Evolutionary conservation across 768 basidiomycete genomes (phyloP).

Genomic region (Rhizopogon salebrosus): DNA sequence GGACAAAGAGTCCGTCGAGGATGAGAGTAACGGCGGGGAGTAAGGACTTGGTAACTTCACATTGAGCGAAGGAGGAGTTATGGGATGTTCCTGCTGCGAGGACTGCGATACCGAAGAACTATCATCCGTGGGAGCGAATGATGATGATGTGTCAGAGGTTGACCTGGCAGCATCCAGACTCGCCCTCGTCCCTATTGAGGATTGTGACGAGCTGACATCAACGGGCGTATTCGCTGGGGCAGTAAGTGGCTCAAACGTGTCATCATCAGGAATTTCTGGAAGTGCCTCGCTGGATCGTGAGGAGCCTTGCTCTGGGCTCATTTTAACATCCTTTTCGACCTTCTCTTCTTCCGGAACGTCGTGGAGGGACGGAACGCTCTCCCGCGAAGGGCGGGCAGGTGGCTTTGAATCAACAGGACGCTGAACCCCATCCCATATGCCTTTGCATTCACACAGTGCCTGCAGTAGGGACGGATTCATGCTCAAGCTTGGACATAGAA

Average conservation of each 20-base stretch:
- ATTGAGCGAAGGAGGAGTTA: conserved; percentile 30
- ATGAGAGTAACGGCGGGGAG: conserved; percentile 47
- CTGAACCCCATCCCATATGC: conserved; percentile 50
- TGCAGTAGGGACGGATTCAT: conserved; percentile 73
- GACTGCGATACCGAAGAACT: conserved; percentile 28
- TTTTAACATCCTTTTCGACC: conserved; percentile 1
- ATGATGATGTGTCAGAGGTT: conserved; percentile 18
- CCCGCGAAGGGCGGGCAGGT: background rate
- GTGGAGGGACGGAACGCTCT: background rate
- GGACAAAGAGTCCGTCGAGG: conserved; percentile 56
- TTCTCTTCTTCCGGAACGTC: background rate
- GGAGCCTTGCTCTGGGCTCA: conserved; percentile 7
- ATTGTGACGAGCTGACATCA: background rate
- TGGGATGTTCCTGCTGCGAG: conserved; percentile 25
- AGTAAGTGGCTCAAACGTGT: background rate
- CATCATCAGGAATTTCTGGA: conserved; percentile 19
- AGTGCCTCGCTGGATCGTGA: conserved; percentile 17
- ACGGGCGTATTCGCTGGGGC: conserved; percentile 1
- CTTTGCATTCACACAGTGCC: conserved; percentile 65
- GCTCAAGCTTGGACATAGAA: conserved; percentile 82
- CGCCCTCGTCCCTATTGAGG: background rate
- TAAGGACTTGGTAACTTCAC: conserved; percentile 20
- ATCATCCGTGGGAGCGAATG: conserved; percentile 24
- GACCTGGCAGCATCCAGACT: conserved; percentile 8
- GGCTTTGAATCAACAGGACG: background rate